A percentile compares a stretch with the other conserved stretches of the same genome.
phyloP scores from a whole-genome alignment of 257 asterid genomes.

The Gentiana straminea region DNA sequence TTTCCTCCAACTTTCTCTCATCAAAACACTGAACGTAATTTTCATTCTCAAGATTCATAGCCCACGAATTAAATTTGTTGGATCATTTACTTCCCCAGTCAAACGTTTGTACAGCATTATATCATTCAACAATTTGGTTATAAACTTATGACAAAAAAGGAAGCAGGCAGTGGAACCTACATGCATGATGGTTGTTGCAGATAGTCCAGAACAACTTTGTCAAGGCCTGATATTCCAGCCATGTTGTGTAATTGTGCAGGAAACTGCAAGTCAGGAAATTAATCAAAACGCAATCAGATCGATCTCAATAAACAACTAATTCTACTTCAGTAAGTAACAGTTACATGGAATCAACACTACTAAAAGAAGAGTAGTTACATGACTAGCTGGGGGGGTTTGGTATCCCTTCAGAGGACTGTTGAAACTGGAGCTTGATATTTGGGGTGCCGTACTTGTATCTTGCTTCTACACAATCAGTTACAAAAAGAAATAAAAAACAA shows the following conservation, averaged over 20 bases:
- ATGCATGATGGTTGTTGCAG: constrained; percentile 54
- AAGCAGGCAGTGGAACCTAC: constrained; percentile 34
- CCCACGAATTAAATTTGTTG: too few species aligned
- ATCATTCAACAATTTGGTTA: too few species aligned
- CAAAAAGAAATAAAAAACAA: not conserved
- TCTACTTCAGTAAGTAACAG: not conserved
- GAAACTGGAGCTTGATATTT: constrained; percentile 34
- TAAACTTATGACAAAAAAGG: too few species aligned
- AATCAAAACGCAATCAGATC: constrained; percentile 1
- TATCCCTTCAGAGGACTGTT: constrained; percentile 56
- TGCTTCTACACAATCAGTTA: constrained; percentile 36
- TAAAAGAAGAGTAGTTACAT: constrained; percentile 22
- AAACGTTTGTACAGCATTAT: too few species aligned
- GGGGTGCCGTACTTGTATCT: constrained; percentile 32
- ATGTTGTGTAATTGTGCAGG: constrained; percentile 28
- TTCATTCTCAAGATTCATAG: too few species aligned
- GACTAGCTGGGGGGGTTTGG: constrained; percentile 42
- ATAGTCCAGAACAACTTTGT: constrained; percentile 34
- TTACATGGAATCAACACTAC: constrained; percentile 18
- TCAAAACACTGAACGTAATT: too few species aligned
- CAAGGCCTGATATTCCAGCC: constrained; percentile 39
- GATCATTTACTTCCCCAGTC: too few species aligned
- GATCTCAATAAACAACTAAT: constrained; percentile 1
- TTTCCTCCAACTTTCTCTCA: too few species aligned
- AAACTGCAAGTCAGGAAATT: constrained; percentile 29